Conservation (phyloP, 805 yeast genomes). For the Ogataea sp. region DNA sequence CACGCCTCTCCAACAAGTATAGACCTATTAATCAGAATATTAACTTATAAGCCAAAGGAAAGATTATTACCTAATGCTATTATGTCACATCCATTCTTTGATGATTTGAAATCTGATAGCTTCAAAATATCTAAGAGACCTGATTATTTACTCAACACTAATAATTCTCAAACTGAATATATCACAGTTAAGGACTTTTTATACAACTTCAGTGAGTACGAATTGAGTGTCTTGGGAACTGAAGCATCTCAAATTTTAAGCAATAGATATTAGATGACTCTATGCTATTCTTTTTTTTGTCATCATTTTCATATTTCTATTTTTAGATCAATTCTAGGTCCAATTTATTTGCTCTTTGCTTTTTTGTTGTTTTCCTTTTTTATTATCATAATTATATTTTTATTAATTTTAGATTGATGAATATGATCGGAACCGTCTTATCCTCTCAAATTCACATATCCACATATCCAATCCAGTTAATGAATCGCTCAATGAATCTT, state of each 20-base stretch:
- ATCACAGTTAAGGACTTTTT: conserved; percentile 34
- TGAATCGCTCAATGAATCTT: too few relatives aligned
- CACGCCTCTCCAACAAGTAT: conserved; percentile 81
- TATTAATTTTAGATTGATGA: too few relatives aligned
- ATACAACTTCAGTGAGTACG: conserved; percentile 67
- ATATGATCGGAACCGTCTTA: too few relatives aligned
- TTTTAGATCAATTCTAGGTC: too few relatives aligned
- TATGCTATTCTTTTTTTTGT: neutral
- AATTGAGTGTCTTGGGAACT: conserved; percentile 28
- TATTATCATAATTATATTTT: too few relatives aligned
- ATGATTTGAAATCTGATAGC: conserved; percentile 60
- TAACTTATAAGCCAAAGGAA: conserved; percentile 84
- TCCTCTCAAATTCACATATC: too few relatives aligned
- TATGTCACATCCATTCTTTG: conserved; percentile 82
- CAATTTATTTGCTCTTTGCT: too few relatives aligned
- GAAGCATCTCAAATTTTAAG: conserved; percentile 4
- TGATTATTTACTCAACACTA: neutral
- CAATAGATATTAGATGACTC: neutral
- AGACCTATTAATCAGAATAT: conserved; percentile 70
- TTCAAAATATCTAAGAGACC: conserved; percentile 21
- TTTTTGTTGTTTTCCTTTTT: too few relatives aligned
- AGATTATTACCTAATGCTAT: conserved; percentile 78
- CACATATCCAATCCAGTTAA: too few relatives aligned
- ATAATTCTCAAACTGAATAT: conserved; percentile 19
- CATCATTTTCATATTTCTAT: neutral